A percentile compares a stretch with the other conserved stretches of the same genome.
These are phyloP conservation scores for Begonia masoniana DNA, from an alignment of 306 rosid genomes.

Conservation along the genomic window DNA sequence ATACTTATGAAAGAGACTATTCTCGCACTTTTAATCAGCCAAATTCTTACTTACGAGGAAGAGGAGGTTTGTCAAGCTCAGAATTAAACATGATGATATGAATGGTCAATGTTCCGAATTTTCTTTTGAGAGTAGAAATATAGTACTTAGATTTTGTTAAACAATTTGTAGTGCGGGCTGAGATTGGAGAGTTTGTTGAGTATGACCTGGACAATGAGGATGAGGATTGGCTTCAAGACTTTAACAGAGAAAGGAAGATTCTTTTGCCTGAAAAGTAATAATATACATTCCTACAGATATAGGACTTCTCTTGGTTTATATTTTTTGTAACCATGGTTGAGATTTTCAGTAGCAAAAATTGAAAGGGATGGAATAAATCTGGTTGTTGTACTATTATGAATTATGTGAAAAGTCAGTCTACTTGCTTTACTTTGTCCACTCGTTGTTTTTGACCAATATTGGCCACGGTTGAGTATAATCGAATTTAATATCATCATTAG, in stretches of 20 bases:
- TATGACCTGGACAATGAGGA: conserved; percentile 91
- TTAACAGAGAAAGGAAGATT: conserved; percentile 45
- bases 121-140: neutral
- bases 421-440: too few relatives aligned
- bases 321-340: too few relatives aligned
- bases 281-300: too few relatives aligned
- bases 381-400: too few relatives aligned
- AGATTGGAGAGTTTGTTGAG: conserved; percentile 95
- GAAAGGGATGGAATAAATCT: too few relatives aligned
- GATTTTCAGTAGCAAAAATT: too few relatives aligned
- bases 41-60: conserved; percentile 76
- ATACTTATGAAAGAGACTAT: conserved; percentile 87
- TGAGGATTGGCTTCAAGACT: conserved; percentile 81
- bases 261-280: conserved; percentile 59
- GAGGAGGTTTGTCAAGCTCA: conserved; percentile 48
- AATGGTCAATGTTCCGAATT: neutral
- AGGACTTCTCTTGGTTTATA: too few relatives aligned
- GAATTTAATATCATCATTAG: too few relatives aligned
- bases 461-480: too few relatives aligned
- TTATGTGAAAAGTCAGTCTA: too few relatives aligned
- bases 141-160: neutral
- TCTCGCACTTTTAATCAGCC: conserved; percentile 77
- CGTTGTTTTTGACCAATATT: too few relatives aligned
- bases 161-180: conserved; percentile 58
- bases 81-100: conserved; percentile 4